Evolutionary conservation across 176 grass and related monocot genomes (phyloP), one percentile per base, ranked within the genome.

Genomic region (Raddia distichophylla): DNA sequence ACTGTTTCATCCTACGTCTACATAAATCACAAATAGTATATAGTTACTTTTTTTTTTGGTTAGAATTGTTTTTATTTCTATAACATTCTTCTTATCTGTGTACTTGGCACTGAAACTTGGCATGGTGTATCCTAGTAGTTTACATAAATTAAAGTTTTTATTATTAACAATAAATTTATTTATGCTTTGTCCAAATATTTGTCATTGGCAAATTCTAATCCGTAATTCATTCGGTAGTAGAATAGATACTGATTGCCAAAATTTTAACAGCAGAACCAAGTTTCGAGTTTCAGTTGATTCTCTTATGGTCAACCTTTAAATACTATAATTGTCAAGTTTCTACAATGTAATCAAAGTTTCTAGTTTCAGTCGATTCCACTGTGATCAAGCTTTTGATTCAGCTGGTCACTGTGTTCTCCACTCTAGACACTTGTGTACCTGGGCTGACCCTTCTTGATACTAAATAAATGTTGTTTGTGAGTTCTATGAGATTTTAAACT

Each of bases 1-100:
- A 60, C 12, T 73, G 50, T 72, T 85, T 77, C 66, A 47, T 40
- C 50, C 44, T 58, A 6, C 18, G 58, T 89, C 64, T 65, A 37
- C 34, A 12, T 43, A 76, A 62, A 58, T 43, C 22, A 80, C 67
- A 67, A 32, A 50, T 44, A 55, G 42, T 32, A 27, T 86, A 35
- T 74, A 16, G 10, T 47, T 57, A 5, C 27, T 18, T 16, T 64
- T 78, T 56, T 10, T 54, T 80, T 65, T n/a, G n/a, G 49, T 50
- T 67, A 58, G 10, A 19, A 12, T 52, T 56, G 1, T 58, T 51
- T 77, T 62, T 5, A 27, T 3, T 55, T 20, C n/a, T 80, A 19
- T 52, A 74, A 59, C 16, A 57, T 74, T 19, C 6, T 74, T 68
- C n/a, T 0, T 68, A 69, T 12, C 8, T 75, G 46, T 16, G 18